phyloP scores from a whole-genome alignment of 1,284 basidiomycete genomes.

The Coniophora puteana region DNA sequence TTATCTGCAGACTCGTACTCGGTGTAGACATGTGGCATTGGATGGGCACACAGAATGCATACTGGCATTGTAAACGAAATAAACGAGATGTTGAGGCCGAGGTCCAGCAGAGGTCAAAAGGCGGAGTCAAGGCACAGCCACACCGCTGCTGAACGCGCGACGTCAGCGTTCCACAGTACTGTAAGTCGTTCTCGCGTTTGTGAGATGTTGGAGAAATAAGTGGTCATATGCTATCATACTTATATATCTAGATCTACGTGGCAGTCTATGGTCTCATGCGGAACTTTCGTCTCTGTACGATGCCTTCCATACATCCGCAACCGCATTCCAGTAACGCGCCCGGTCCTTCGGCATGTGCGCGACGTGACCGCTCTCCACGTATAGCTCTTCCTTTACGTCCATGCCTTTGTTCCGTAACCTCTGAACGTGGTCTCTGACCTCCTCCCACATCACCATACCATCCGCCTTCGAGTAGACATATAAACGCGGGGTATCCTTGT shows the following conservation, averaged over 20 bases:
- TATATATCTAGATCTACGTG: too few relatives aligned
- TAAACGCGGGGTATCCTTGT: constrained; percentile 39
- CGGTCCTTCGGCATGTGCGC: constrained; percentile 49
- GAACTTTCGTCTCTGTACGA: too few relatives aligned
- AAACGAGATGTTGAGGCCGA: not conserved
- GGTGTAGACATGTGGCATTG: constrained; percentile 74
- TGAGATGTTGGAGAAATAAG: too few relatives aligned
- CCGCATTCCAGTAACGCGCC: constrained; percentile 22
- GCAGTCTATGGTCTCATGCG: too few relatives aligned
- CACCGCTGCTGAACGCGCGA: too few relatives aligned
- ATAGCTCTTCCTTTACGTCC: constrained; percentile 36
- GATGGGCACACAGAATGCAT: constrained; percentile 74
- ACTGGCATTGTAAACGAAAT: constrained; percentile 59
- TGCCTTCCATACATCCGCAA: constrained; percentile 20
- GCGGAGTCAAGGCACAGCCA: too few relatives aligned
- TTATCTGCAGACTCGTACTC: constrained; percentile 83
- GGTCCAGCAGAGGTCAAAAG: not conserved
- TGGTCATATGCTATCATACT: too few relatives aligned
- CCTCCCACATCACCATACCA: constrained; percentile 37
- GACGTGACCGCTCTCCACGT: constrained; percentile 52
- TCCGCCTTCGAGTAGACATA: constrained; percentile 54
- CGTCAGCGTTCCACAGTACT: too few relatives aligned
- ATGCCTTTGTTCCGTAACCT: constrained; percentile 32
- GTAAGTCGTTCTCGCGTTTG: too few relatives aligned
- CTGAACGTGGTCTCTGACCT: constrained; percentile 40